phyloP scores from a whole-genome alignment of 495 filamentous ascomycete genomes.

The Cercophora newfieldiana region DNA sequence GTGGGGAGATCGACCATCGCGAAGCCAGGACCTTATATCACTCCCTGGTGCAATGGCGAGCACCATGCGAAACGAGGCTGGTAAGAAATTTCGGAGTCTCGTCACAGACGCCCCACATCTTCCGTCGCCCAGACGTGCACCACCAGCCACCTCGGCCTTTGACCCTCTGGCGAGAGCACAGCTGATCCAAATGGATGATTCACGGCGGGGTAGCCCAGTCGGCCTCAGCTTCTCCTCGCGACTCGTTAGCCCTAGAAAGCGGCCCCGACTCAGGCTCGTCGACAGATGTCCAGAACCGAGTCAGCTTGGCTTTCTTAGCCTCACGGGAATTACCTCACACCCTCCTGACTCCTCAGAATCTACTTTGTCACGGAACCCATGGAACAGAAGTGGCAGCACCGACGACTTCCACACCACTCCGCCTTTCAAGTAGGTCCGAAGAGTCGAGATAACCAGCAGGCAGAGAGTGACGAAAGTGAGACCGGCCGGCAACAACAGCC shows the following conservation, averaged over 20 bases:
- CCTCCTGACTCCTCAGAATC: too few relatives aligned
- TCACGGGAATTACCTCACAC: not conserved
- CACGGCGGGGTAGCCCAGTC: not conserved
- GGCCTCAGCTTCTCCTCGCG: not conserved
- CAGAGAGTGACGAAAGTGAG: not conserved
- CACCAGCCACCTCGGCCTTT: not conserved
- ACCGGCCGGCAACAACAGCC: conserved; percentile 4
- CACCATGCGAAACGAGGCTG: not conserved
- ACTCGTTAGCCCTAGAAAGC: not conserved
- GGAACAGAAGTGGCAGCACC: conserved; percentile 12
- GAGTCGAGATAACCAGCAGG: not conserved
- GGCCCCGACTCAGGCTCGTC: not conserved
- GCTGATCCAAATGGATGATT: not conserved
- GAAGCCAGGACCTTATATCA: not conserved
- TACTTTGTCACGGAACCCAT: conserved; percentile 6
- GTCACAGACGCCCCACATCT: not conserved
- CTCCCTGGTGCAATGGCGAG: not conserved
- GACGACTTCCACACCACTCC: conserved; percentile 8
- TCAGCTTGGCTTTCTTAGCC: not conserved
- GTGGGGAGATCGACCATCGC: not conserved
- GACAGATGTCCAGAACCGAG: not conserved
- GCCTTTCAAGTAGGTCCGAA: not conserved
- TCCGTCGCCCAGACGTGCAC: not conserved
- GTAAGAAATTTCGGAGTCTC: not conserved
- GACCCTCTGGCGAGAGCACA: not conserved